A percentile compares a stretch with the other conserved stretches of the same genome.
Evolutionary conservation across 768 basidiomycete species (phyloP).

Genomic region (Podaxis pistillaris): DNA sequence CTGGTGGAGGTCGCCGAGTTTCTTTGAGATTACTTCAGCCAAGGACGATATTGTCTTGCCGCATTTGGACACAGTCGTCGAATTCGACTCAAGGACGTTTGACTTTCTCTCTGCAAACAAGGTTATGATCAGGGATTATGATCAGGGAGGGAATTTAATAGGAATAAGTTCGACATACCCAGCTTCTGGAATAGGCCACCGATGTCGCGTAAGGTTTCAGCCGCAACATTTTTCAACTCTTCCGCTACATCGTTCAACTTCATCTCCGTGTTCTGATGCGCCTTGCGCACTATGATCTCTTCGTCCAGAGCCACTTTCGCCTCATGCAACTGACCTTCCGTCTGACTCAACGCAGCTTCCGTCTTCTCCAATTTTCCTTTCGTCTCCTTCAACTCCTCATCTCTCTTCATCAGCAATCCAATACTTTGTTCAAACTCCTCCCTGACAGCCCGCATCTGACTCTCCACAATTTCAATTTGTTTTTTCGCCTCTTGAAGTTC

Average conservation of each 20-base stretch:
- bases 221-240: conserved; percentile 60
- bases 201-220: conserved; percentile 72
- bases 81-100: conserved; percentile 59
- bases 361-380: conserved; percentile 53
- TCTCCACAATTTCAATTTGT: conserved; percentile 80
- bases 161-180: conserved; percentile 44
- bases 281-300: conserved; percentile 74
- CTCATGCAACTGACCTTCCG: conserved; percentile 54
- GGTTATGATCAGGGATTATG: conserved; percentile 1
- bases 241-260: conserved; percentile 70
- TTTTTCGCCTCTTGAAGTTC: conserved; percentile 82
- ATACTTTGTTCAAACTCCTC: conserved; percentile 95
- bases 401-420: conserved; percentile 66
- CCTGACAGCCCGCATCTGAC: conserved; percentile 72
- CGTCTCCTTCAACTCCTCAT: conserved; percentile 71
- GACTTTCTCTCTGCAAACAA: conserved; percentile 66
- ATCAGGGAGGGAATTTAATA: background rate
- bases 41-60: conserved; percentile 57
- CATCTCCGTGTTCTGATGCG: conserved; percentile 73
- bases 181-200: conserved; percentile 77
- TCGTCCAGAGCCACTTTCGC: conserved; percentile 70
- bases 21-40: conserved; percentile 50
- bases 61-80: conserved; percentile 60
- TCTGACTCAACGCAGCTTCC: conserved; percentile 49
- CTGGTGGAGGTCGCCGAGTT: conserved; percentile 62